Base-by-base conservation (phyloP, 2,329 filamentous ascomycete genomes). In the Aspergillus pseudoviridinutans region DNA sequence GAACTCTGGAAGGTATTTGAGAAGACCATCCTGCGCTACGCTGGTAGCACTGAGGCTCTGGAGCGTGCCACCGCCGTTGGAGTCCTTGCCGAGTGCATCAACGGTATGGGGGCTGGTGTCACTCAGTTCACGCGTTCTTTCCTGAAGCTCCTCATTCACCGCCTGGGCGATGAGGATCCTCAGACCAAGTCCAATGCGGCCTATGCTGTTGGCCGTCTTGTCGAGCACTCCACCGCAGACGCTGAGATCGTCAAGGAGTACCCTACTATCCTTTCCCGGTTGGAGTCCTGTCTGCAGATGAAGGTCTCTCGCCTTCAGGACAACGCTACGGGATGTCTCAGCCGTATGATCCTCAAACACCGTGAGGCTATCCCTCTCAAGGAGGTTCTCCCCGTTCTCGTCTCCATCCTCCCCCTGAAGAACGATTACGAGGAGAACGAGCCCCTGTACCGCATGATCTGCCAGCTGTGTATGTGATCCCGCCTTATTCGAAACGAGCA, bases 381-480 rank as follows among this genome's bases (percentile, higher is more conserved):
- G 42, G 87, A 96, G 59, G 90, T 96, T 22, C 84, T 99, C 1
- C 92, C 93, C 27, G 86, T 86, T 1, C 78, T 97, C 28, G 84
- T 95, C 56, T 84, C 84, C 60, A 83, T 92, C 28, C 84, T 97
- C 41, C 94, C 94, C 9, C 82, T 97, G 61, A 90, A 90, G 75
- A 92, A 96, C 72, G 94, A 97, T 74, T 97, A 85, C 68, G 92
- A 97, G 76, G 94, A 97, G 84, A 97, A 99, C 78, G 90, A 91
- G 68, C 92, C 94, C 8, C 87, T 97, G 59, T 99, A 89, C 78
- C 84, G 89, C 74, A 95, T 92, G 85, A 88, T 99, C 68, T 88
- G 90, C 75, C 87, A 89, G 75, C 84, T 97, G 63, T 97, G 86
- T 89, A 81, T 80, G 86, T 84, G 35, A 38, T 29, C 32, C 35